Evolutionary conservation across 2,329 filamentous ascomycete species (phyloP).

Genomic region (Aspergillus transmontanensis): DNA sequence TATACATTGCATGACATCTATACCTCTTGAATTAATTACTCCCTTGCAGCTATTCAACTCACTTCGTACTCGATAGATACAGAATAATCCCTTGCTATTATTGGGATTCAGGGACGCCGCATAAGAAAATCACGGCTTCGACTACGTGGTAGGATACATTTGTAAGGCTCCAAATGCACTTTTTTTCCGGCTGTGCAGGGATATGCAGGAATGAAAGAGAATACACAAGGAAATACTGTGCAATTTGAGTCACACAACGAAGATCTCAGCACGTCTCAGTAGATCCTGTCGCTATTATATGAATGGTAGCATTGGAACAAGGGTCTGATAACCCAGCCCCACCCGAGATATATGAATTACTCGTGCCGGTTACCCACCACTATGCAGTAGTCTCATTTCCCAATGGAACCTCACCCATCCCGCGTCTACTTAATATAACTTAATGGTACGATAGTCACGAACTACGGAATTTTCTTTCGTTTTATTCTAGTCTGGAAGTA

Average conservation of each 20-base stretch:
- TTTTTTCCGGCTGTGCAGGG: background rate
- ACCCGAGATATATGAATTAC: background rate
- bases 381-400: background rate
- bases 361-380: background rate
- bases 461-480: background rate
- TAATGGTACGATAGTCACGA: background rate
- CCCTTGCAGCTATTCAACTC: too few relatives aligned
- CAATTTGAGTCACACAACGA: background rate
- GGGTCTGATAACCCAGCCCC: background rate
- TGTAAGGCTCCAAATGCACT: background rate
- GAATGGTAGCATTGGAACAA: background rate
- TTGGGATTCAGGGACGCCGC: too few relatives aligned
- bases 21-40: too few relatives aligned
- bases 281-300: background rate
- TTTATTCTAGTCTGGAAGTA: background rate
- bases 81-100: too few relatives aligned
- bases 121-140: background rate
- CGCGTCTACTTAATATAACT: background rate
- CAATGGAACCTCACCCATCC: background rate
- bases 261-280: background rate
- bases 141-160: background rate
- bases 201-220: background rate
- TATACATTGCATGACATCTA: too few relatives aligned
- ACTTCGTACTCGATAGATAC: too few relatives aligned
- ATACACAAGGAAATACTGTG: background rate